These are phyloP conservation scores for Clitopilus hobsonii DNA, from an alignment of 768 basidiomycete genomes.

Conservation along the genomic window DNA sequence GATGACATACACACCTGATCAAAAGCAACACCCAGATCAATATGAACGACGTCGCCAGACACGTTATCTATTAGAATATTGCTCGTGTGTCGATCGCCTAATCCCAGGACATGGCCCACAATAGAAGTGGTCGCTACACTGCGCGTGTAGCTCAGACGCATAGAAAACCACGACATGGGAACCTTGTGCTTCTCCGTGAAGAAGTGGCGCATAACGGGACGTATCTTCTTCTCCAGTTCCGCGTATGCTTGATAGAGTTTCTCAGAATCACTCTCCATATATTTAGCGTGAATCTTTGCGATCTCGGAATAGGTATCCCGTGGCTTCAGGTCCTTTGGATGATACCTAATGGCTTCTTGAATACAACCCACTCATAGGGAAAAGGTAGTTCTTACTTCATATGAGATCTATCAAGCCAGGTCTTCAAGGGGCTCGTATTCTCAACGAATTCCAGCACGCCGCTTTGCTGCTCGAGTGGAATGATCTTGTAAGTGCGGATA, in stretches of 20 bases:
- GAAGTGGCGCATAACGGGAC: constrained; percentile 91
- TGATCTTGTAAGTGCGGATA: constrained; percentile 83
- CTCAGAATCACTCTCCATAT: constrained; percentile 15
- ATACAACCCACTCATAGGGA: not conserved
- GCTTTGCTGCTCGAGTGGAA: constrained; percentile 75
- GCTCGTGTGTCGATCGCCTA: constrained; percentile 88
- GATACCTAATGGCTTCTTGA: constrained; percentile 47
- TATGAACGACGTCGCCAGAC: constrained; percentile 89
- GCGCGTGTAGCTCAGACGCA: constrained; percentile 84
- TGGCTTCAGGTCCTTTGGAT: constrained; percentile 46
- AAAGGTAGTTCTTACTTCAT: constrained; percentile 35
- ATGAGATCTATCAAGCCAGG: constrained; percentile 67
- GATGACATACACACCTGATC: constrained; percentile 61
- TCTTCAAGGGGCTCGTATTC: constrained; percentile 61
- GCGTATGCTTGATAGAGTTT: constrained; percentile 23
- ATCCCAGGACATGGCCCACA: constrained; percentile 86
- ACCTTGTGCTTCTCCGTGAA: constrained; percentile 88
- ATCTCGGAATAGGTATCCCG: constrained; percentile 19
- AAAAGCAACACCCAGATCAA: constrained; percentile 95
- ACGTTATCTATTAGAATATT: constrained; percentile 87
- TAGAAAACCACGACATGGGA: constrained; percentile 89
- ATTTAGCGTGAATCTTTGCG: constrained; percentile 23
- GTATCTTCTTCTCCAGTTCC: constrained; percentile 40
- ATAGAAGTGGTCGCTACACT: constrained; percentile 94
- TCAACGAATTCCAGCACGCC: constrained; percentile 91